A percentile compares a stretch with the other conserved stretches of the same genome.
Evolutionary conservation across 2,329 filamentous ascomycete genomes (phyloP).

Genomic region (Fusarium temperatum): DNA sequence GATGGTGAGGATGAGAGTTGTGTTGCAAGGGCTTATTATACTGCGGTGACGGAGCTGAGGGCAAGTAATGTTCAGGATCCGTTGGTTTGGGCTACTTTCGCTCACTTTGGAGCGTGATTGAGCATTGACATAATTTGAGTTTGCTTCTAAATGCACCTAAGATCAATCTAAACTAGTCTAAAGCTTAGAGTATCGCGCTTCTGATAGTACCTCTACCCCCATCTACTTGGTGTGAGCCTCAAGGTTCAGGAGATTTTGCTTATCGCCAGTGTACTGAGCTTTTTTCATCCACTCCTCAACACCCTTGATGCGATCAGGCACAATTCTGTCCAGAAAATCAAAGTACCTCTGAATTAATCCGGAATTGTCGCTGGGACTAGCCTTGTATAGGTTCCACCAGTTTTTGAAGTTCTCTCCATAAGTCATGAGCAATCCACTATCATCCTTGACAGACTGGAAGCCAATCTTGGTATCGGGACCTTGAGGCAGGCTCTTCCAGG

Average conservation of each 20-base stretch:
- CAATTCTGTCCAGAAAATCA: neutral
- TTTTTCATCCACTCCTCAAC: neutral
- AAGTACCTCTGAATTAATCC: neutral
- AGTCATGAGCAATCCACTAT: neutral
- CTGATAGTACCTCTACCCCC: fast-evolving
- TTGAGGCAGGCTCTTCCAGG: neutral
- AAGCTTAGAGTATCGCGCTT: fast-evolving
- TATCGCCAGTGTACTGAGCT: neutral
- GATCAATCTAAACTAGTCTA: fast-evolving
- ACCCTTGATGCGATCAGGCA: neutral
- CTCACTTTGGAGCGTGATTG: neutral
- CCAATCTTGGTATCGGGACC: neutral
- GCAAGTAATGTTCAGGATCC: fast-evolving
- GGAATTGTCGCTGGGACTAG: neutral
- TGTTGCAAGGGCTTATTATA: neutral
- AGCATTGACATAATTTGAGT: fast-evolving
- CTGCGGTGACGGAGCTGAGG: neutral
- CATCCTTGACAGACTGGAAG: neutral
- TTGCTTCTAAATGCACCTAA: neutral
- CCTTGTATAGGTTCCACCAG: neutral
- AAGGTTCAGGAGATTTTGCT: neutral
- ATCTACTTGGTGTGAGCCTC: neutral
- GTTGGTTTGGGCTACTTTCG: neutral
- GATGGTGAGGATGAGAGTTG: fast-evolving
- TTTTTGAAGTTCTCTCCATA: neutral